Evolutionary conservation across 176 grass and related monocot genomes (phyloP).

Genomic region (Carex scoparia): DNA sequence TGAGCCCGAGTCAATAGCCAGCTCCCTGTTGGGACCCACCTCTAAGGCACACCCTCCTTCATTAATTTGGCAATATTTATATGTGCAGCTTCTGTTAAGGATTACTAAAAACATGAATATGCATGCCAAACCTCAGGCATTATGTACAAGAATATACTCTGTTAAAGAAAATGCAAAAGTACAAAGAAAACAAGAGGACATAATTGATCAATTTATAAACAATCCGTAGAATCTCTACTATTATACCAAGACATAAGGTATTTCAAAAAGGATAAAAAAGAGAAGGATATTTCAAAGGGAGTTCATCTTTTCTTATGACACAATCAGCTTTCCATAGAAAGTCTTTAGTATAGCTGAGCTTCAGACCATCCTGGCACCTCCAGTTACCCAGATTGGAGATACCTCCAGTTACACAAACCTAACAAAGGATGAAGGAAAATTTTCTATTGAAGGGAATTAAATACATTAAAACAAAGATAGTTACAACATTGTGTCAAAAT

Average conservation of each 20-base stretch:
- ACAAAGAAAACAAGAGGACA: neutral
- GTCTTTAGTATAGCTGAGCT: conserved; percentile 65
- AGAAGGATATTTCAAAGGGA: conserved; percentile 97
- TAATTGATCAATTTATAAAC: neutral
- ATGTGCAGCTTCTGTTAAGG: conserved; percentile 68
- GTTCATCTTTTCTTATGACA: conserved; percentile 61
- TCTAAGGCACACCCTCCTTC: conserved; percentile 53
- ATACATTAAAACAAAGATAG: neutral
- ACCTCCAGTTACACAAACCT: conserved; percentile 75
- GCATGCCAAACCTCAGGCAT: neutral
- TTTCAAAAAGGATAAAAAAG: conserved; percentile 15
- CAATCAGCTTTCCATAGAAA: conserved; percentile 75
- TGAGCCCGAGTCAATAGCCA: conserved; percentile 57
- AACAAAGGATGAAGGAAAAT: conserved; percentile 9
- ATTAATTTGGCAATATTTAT: conserved; percentile 85
- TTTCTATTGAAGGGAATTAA: conserved; percentile 13
- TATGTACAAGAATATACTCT: neutral
- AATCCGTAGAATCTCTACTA: neutral
- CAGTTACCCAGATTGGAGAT: conserved; percentile 72
- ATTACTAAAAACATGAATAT: conserved; percentile 10
- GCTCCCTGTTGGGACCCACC: conserved; percentile 75
- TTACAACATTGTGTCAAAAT: conserved; percentile 1
- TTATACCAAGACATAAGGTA: neutral
- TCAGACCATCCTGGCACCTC: conserved; percentile 66
- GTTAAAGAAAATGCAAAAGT: neutral